These are phyloP conservation scores for Salvia rosmarinus DNA, from an alignment of 257 asterid genomes.

Conservation along the genomic window DNA sequence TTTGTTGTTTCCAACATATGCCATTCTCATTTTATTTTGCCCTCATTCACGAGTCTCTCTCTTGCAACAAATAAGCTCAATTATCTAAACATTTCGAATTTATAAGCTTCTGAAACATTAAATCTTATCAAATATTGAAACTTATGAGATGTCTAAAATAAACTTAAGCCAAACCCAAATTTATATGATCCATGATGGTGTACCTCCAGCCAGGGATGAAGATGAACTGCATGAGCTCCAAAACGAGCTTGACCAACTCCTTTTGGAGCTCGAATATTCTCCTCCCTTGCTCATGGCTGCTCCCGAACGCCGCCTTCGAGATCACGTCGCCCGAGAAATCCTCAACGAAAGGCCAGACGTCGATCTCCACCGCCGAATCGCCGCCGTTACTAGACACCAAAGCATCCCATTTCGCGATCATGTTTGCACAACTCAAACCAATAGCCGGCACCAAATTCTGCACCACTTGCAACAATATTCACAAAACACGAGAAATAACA, in stretches of 20 bases:
- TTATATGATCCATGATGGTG: no score
- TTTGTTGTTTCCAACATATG: no score
- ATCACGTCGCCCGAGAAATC: constrained; percentile 49
- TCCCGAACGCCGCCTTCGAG: constrained; percentile 52
- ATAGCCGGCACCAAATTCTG: constrained; percentile 47
- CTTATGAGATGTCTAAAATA: no score
- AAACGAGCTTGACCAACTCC: constrained; percentile 43
- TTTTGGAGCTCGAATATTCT: constrained; percentile 52
- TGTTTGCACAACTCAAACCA: constrained; percentile 42
- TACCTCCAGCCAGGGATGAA: constrained; percentile 64
- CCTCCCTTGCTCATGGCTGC: constrained; percentile 50
- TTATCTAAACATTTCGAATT: no score
- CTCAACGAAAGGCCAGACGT: constrained; percentile 53
- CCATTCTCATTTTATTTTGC: no score
- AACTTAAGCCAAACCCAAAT: no score
- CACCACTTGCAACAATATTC: neutral
- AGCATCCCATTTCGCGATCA: constrained; percentile 48
- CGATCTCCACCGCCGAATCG: constrained; percentile 32
- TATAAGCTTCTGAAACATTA: no score
- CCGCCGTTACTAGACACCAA: constrained; percentile 2
- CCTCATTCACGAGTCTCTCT: no score
- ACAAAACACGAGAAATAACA: neutral
- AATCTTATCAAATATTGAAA: no score
- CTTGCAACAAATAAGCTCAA: no score
- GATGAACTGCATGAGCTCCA: constrained; percentile 38